Evolutionary conservation across 306 rosid genomes (phyloP), one percentile per base, ranked within the genome.

Genomic region (Urtica urens): DNA sequence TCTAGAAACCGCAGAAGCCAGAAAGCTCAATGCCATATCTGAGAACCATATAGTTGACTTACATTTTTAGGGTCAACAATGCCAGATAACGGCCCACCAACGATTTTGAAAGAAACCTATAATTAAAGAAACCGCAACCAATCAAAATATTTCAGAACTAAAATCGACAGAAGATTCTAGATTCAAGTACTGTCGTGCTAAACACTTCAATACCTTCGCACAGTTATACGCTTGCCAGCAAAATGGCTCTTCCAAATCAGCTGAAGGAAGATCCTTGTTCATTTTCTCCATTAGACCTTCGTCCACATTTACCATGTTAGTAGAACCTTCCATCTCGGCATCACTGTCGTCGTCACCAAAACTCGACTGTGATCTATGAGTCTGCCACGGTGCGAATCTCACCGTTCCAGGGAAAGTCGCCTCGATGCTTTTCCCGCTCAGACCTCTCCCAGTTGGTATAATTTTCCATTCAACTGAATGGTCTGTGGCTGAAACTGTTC

Each of bases 401-500:
- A 92, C 72, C 55, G 95, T 92, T 62, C 99, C 99, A 16, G 99
- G 87, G 73, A 92, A 92, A 31, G 93, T 92, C 65, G 93, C 93
- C 74, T 92, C 96, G 21, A 92, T 67, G 63, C 99, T 85, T 78
- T 69, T 92, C 43, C 96, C 96, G 57, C 68, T 43, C 23, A 82
- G 87, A 25, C 87, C 87, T 50, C 99, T 78, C n/a, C 99, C 96
- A 65, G 85, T 54, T 19, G 67, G 9, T 67, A 85, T 64, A 63
- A 92, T 75, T 75, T 79, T 92, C 99, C 94, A 92, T 68, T 92
- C 96, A 48, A 92, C 86, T 34, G 85, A 79, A 72, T 79, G 93
- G 49, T 92, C 99, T 24, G 99, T 62, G 53, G 76, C 82, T 48
- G 94, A 81, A 63, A 82, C 94, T 55, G 83, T 73, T 55, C 99